A percentile compares a stretch with the other conserved stretches of the same genome.
phyloP scores from a whole-genome alignment of 2,329 filamentous ascomycete genomes.

The Paracoccidioides lutzii region DNA sequence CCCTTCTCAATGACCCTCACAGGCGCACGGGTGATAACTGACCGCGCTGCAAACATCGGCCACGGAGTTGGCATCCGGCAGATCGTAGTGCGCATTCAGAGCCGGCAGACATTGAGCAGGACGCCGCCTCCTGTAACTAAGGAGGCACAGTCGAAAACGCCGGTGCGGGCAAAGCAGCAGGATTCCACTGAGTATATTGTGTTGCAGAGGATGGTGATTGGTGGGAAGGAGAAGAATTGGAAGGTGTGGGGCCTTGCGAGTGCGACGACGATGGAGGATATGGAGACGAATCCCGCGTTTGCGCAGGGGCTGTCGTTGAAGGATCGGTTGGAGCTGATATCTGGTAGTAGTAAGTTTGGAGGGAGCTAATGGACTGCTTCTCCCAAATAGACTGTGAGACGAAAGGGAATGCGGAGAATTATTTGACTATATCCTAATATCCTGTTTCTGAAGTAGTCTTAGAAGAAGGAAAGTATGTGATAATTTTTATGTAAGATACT shows the following conservation, averaged over 20 bases:
- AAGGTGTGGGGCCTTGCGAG: slow-evolving; percentile 38
- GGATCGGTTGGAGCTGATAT: slow-evolving; percentile 24
- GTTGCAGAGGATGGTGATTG: slow-evolving; percentile 34
- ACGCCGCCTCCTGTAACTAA: slow-evolving; percentile 7
- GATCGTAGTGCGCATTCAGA: slow-evolving; percentile 28
- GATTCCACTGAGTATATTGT: slow-evolving; percentile 39
- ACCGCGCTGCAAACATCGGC: slow-evolving; percentile 28
- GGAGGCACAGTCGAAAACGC: slow-evolving; percentile 1
- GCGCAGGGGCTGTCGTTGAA: slow-evolving; percentile 21
- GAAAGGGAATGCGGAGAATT: neutral
- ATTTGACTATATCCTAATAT: neutral
- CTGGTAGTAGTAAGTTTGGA: neutral
- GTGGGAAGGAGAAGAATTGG: slow-evolving; percentile 33
- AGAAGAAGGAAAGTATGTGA: neutral
- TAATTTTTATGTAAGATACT: neutral
- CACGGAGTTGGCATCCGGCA: slow-evolving; percentile 28
- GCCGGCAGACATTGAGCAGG: slow-evolving; percentile 24
- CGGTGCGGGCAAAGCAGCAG: slow-evolving; percentile 24
- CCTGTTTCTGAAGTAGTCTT: neutral
- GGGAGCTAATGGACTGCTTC: neutral
- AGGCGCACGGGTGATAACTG: slow-evolving; percentile 28
- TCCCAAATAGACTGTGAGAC: neutral
- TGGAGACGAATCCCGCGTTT: slow-evolving; percentile 25
- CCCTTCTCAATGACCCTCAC: slow-evolving; percentile 24
- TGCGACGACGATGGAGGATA: slow-evolving; percentile 29